A percentile compares a stretch with the other conserved stretches of the same genome.
These are phyloP conservation scores for Thermothelomyces thermophilus DNA, from an alignment of 2,329 filamentous ascomycete genomes.

Conservation along the genomic window DNA sequence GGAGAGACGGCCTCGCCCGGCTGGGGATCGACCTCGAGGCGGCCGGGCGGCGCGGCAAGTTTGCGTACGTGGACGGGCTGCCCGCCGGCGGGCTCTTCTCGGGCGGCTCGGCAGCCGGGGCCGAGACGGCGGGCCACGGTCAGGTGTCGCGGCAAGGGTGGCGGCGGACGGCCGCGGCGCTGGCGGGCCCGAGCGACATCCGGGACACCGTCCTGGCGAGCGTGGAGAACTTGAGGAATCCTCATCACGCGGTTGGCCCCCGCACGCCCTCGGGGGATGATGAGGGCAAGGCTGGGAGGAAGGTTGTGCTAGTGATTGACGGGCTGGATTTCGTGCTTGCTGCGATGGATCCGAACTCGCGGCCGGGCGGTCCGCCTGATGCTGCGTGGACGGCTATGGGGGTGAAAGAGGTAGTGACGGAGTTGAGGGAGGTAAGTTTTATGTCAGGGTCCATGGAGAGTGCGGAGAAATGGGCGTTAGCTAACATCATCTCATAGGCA, in stretches of 20 bases:
- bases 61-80: slow-evolving; percentile 72
- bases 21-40: slow-evolving; percentile 66
- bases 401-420: slow-evolving; percentile 51
- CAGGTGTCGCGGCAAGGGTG: not conserved
- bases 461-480: not conserved
- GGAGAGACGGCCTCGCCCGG: slow-evolving; percentile 63
- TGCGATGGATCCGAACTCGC: slow-evolving; percentile 41
- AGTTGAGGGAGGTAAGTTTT: slow-evolving; percentile 56
- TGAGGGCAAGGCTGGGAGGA: slow-evolving; percentile 28
- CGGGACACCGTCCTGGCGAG: slow-evolving; percentile 35
- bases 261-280: not conserved
- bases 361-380: slow-evolving; percentile 12
- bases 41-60: slow-evolving; percentile 49
- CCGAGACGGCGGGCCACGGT: not conserved
- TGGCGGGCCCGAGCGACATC: slow-evolving; percentile 32
- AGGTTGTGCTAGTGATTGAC: slow-evolving; percentile 57
- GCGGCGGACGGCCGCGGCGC: slow-evolving; percentile 26
- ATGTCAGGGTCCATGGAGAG: not conserved
- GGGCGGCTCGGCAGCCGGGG: not conserved
- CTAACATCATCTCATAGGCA: slow-evolving; percentile 35
- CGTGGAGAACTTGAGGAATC: slow-evolving; percentile 31
- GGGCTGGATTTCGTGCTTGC: slow-evolving; percentile 60
- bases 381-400: slow-evolving; percentile 33
- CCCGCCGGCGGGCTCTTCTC: slow-evolving; percentile 37
- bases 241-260: not conserved